Conservation (phyloP, 768 basidiomycete species). For the Exsudoporus frostii region DNA sequence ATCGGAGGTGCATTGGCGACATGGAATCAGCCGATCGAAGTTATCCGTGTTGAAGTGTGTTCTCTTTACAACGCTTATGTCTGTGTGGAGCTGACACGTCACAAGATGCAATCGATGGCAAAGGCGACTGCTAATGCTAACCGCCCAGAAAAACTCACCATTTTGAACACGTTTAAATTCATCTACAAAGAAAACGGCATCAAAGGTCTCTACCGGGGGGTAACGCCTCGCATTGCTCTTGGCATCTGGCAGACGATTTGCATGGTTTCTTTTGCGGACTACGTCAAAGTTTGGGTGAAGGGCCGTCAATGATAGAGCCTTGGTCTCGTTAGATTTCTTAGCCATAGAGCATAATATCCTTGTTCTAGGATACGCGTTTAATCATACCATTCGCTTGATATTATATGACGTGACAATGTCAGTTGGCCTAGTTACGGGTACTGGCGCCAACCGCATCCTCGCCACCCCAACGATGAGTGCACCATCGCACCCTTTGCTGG, state of each 20-base stretch:
- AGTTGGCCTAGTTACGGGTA: background rate
- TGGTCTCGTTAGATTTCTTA: slow-evolving; percentile 3
- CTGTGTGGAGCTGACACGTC: slow-evolving; percentile 4
- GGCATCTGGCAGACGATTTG: slow-evolving; percentile 98
- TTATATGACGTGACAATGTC: no score
- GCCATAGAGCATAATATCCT: slow-evolving; percentile 26
- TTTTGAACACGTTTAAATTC: slow-evolving; percentile 86
- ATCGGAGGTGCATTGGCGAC: slow-evolving; percentile 94
- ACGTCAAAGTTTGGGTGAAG: slow-evolving; percentile 86
- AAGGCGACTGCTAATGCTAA: slow-evolving; percentile 68
- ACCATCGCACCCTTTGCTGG: slow-evolving; percentile 47
- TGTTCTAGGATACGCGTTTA: slow-evolving; percentile 12
- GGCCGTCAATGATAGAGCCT: slow-evolving; percentile 25
- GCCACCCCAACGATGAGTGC: slow-evolving; percentile 37
- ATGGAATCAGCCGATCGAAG: slow-evolving; percentile 99
- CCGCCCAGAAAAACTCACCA: slow-evolving; percentile 89
- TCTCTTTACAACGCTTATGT: background rate
- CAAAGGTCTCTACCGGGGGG: slow-evolving; percentile 95
- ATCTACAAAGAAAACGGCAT: slow-evolving; percentile 97
- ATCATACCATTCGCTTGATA: slow-evolving; percentile 10
- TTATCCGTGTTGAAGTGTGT: slow-evolving; percentile 88
- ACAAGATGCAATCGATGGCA: slow-evolving; percentile 98
- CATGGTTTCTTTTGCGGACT: slow-evolving; percentile 98
- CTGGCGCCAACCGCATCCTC: background rate
- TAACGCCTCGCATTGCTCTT: slow-evolving; percentile 93